Evolutionary conservation across 2,329 filamentous ascomycete species (phyloP).

Genomic region (Pseudomassariella vexata): DNA sequence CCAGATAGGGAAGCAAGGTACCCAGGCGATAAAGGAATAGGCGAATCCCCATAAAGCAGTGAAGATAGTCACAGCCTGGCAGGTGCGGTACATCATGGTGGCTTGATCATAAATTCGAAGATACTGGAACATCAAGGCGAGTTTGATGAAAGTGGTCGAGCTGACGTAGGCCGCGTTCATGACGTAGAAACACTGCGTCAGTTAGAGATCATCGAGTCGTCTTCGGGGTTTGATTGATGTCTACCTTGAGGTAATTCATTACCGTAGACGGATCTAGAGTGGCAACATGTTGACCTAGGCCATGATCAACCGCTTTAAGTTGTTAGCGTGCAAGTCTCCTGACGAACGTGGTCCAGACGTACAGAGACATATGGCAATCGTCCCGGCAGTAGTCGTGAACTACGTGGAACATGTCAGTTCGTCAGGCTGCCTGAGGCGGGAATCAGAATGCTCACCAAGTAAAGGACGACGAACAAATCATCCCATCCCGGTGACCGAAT

Average conservation of each 20-base stretch:
- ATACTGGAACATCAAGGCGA: slow-evolving; percentile 19
- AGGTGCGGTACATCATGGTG: slow-evolving; percentile 11
- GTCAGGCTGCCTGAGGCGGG: not conserved
- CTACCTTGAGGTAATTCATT: slow-evolving; percentile 10
- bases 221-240: not conserved
- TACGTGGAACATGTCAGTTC: slow-evolving; percentile 7
- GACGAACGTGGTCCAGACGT: not conserved
- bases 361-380: slow-evolving; percentile 12
- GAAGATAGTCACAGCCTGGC: slow-evolving; percentile 16
- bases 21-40: slow-evolving; percentile 23
- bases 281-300: slow-evolving; percentile 18
- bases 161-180: slow-evolving; percentile 15
- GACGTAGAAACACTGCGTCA: slow-evolving; percentile 15
- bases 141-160: slow-evolving; percentile 18
- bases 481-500: slow-evolving; percentile 18
- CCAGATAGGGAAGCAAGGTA: slow-evolving; percentile 19
- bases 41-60: slow-evolving; percentile 22
- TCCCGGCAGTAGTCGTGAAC: slow-evolving; percentile 14
- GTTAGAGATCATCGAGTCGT: not conserved
- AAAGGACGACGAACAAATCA: slow-evolving; percentile 16
- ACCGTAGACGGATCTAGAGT: slow-evolving; percentile 8
- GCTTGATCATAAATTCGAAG: slow-evolving; percentile 17
- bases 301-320: slow-evolving; percentile 9
- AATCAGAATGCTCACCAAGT: slow-evolving; percentile 10
- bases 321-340: not conserved